Evolutionary conservation across 83 land plant genomes (phyloP), one percentile per base, ranked within the genome.

Genomic region (Thuja plicata): DNA sequence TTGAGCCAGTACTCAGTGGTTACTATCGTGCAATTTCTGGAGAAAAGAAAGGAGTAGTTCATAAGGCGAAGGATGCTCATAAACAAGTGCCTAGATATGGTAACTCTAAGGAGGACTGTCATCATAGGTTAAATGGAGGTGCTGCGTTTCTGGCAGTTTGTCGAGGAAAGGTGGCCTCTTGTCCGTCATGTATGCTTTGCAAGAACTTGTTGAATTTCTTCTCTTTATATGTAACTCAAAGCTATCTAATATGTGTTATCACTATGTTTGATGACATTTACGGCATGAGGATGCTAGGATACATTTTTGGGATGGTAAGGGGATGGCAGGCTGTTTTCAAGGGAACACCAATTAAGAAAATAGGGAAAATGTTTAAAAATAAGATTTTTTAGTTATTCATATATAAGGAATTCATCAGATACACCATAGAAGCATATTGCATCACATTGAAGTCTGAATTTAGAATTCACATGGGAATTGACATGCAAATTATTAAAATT

Each of bases 61-160:
- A 87, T 87, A 96, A 93, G 85, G 85, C 55, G 66, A 92, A 85
- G 90, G 88, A 88, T 83, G 87, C 86, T 83, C 86, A 88, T 84
- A 95, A 92, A 60, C 84, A 82, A 34, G 91, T 77, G 7, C 19
- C 45, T 34, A 91, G 89, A 57, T 16, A 40, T 55, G 41, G 76
- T n/a, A 30, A 66, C 57, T 73, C 55, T 30, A 71, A 89, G 24
- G 89, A 45, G 8, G 57, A 85, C 34, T 27, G 45, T 13, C 88
- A 89, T 70, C 52, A 43, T 86, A n/a, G 88, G 84, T 81, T 50
- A 12, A 88, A 93, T n/a, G 84, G 85, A 66, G 99, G 97, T 62
- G 99, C 99, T 91, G 96, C 98, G 77, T 94, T 98, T 90, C 94
- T 98, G 91, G 99, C 99, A 87, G 99, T 98, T 43, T 98, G 95